A percentile compares a stretch with the other conserved stretches of the same genome.
Conservation (phyloP, 2,329 filamentous ascomycete species). For the Hymenoscyphus scutula region DNA sequence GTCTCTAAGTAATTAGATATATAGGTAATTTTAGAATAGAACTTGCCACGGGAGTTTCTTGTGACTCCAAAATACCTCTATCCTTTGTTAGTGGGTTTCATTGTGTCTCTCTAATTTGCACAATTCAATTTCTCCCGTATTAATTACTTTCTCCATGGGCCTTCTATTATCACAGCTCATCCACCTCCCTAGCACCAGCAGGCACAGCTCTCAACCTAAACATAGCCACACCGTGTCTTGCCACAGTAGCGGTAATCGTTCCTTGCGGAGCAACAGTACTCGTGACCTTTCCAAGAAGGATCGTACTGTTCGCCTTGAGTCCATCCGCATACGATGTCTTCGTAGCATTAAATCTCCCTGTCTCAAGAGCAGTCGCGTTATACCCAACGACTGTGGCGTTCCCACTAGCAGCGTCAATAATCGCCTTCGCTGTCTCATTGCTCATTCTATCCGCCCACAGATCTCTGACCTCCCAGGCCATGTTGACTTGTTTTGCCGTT, state of each 20-base stretch:
- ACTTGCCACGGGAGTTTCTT: no score
- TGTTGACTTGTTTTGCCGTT: constrained; percentile 41
- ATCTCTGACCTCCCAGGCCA: constrained; percentile 52
- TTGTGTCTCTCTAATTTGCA: background rate
- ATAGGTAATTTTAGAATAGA: no score
- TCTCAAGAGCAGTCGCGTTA: constrained; percentile 33
- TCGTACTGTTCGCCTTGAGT: constrained; percentile 41
- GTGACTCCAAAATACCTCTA: background rate
- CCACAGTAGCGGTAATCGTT: constrained; percentile 44
- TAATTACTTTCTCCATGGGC: background rate
- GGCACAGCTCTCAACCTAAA: constrained; percentile 44
- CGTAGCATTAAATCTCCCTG: constrained; percentile 47
- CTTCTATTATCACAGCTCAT: constrained; percentile 44
- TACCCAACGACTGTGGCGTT: constrained; percentile 33
- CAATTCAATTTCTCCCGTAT: background rate
- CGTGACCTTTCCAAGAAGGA: constrained; percentile 48
- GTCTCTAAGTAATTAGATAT: no score
- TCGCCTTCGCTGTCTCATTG: constrained; percentile 42
- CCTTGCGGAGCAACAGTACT: constrained; percentile 43
- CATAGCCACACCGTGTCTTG: constrained; percentile 49
- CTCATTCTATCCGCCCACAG: constrained; percentile 56
- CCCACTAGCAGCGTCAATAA: constrained; percentile 42
- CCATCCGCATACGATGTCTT: constrained; percentile 48
- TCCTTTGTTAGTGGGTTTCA: background rate
- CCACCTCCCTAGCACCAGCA: constrained; percentile 38